phyloP scores from a whole-genome alignment of 352 stramenopile species.

The Phytophthora megakarya region DNA sequence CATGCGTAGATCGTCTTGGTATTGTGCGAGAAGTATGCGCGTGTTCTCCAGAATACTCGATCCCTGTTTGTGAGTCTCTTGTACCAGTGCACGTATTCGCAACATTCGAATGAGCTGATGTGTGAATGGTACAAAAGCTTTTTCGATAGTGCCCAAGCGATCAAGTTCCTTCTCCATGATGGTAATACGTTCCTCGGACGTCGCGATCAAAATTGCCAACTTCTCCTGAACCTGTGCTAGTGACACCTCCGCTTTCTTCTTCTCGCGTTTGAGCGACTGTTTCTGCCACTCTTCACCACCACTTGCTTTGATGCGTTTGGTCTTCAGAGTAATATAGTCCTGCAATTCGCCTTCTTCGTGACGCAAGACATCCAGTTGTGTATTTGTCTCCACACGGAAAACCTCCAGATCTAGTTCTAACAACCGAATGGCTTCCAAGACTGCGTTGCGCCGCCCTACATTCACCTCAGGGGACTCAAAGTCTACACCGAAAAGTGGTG shows the following conservation, averaged over 20 bases:
- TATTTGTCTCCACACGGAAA: conserved; percentile 69
- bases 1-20: conserved; percentile 63
- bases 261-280: conserved; percentile 80
- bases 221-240: conserved; percentile 61
- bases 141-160: conserved; percentile 64
- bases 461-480: conserved; percentile 71
- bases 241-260: conserved; percentile 79
- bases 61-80: conserved; percentile 45
- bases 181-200: conserved; percentile 58
- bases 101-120: conserved; percentile 67
- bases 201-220: conserved; percentile 42
- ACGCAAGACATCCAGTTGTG: conserved; percentile 56
- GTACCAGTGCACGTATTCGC: conserved; percentile 46
- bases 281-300: conserved; percentile 81
- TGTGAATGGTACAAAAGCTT: conserved; percentile 77
- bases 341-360: conserved; percentile 72
- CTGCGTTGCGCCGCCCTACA: conserved; percentile 61
- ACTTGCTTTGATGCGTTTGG: conserved; percentile 74
- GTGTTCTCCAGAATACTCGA: conserved; percentile 50
- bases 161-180: conserved; percentile 72
- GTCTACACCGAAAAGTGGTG: conserved; percentile 58
- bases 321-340: conserved; percentile 79
- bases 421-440: conserved; percentile 49
- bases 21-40: conserved; percentile 51
- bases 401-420: conserved; percentile 61